Conservation (phyloP, 345 rosid genomes). For the Populus euphratica region DNA sequence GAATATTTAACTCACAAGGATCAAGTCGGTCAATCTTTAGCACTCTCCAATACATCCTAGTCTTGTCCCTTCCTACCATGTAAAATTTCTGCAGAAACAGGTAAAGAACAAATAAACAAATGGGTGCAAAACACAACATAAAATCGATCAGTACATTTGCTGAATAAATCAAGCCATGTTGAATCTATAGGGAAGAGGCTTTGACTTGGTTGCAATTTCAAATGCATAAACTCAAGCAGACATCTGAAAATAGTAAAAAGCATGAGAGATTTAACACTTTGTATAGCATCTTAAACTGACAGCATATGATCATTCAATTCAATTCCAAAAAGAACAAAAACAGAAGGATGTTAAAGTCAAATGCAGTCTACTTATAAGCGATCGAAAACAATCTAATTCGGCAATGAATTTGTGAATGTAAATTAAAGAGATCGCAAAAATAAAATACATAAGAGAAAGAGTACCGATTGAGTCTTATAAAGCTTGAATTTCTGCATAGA, state of each 20-base stretch:
- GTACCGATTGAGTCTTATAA: conserved; percentile 69
- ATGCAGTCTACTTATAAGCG: not conserved
- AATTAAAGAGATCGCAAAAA: conserved; percentile 12
- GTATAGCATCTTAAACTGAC: not conserved
- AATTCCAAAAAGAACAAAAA: not conserved
- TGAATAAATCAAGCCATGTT: not conserved
- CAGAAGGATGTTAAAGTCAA: not conserved
- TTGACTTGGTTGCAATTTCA: not conserved
- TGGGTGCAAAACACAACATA: not conserved
- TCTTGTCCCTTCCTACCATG: conserved; percentile 73
- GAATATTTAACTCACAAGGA: conserved; percentile 65
- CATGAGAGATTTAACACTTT: not conserved
- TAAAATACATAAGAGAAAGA: not conserved
- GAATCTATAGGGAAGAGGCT: not conserved
- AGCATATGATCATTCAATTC: conserved; percentile 1
- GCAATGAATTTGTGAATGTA: not conserved
- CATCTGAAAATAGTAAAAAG: not conserved
- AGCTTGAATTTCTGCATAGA: conserved; percentile 62
- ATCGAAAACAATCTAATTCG: not conserved
- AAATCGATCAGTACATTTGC: not conserved
- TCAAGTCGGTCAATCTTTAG: conserved; percentile 71
- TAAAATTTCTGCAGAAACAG: conserved; percentile 53
- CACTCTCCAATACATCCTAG: conserved; percentile 71
- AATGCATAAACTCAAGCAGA: not conserved
- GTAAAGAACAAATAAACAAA: no score